These are phyloP conservation scores for Lepidopterella palustris DNA, from an alignment of 495 filamentous ascomycete species.

Conservation along the genomic window DNA sequence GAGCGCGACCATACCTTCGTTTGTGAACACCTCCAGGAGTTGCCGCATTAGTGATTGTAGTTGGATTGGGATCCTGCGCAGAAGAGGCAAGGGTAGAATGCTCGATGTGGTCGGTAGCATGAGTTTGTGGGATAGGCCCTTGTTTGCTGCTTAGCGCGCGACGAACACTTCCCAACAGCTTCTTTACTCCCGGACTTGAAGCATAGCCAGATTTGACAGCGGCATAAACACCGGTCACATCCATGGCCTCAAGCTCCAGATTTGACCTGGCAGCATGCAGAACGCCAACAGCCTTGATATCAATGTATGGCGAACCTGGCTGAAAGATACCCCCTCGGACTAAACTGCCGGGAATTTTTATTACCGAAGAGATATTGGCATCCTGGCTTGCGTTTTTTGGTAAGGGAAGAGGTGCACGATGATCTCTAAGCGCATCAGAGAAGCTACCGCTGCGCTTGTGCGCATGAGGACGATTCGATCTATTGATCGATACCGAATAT, in stretches of 20 bases:
- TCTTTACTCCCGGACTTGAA: slow-evolving; percentile 65
- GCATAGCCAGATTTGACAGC: slow-evolving; percentile 9
- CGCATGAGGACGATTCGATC: slow-evolving; percentile 35
- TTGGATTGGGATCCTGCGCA: slow-evolving; percentile 18
- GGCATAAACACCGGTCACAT: slow-evolving; percentile 7
- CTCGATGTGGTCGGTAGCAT: slow-evolving; percentile 8
- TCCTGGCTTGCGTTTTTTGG: slow-evolving; percentile 45
- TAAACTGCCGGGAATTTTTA: slow-evolving; percentile 61
- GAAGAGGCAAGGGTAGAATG: slow-evolving; percentile 3
- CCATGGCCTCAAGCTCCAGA: slow-evolving; percentile 19
- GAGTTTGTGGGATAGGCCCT: slow-evolving; percentile 23
- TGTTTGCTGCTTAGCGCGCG: slow-evolving; percentile 72
- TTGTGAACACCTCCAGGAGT: slow-evolving; percentile 21
- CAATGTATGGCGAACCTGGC: slow-evolving; percentile 28
- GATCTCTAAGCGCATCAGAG: slow-evolving; percentile 80
- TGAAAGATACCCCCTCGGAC: slow-evolving; percentile 57
- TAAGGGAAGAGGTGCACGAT: slow-evolving; percentile 51
- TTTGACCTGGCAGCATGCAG: slow-evolving; percentile 22
- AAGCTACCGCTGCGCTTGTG: slow-evolving; percentile 74
- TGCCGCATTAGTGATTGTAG: slow-evolving; percentile 3
- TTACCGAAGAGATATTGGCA: slow-evolving; percentile 14
- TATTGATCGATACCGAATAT: slow-evolving; percentile 13
- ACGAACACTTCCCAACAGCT: slow-evolving; percentile 77
- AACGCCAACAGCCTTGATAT: slow-evolving; percentile 17
- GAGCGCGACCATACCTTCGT: slow-evolving; percentile 16